Evolutionary conservation across 1,284 basidiomycete species (phyloP).

Genomic region (Papiliotrema terrestris): DNA sequence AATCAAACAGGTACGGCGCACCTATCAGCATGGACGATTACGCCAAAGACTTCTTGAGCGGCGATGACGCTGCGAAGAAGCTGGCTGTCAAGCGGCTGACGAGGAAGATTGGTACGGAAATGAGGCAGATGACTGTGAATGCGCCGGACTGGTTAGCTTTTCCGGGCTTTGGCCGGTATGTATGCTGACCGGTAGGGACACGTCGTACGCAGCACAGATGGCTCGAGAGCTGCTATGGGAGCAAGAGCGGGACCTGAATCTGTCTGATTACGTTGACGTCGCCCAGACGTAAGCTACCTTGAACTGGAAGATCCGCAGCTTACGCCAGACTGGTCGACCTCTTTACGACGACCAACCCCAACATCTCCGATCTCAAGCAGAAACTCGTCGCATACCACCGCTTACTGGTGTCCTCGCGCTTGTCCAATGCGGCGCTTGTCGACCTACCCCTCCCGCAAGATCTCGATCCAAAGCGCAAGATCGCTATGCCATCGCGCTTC

Average conservation of each 20-base stretch:
- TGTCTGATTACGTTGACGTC: slow-evolving; percentile 73
- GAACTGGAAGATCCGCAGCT: slow-evolving; percentile 5
- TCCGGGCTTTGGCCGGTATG: neutral
- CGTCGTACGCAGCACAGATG: slow-evolving; percentile 78
- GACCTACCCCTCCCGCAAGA: slow-evolving; percentile 63
- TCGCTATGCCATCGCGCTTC: slow-evolving; percentile 73
- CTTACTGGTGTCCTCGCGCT: slow-evolving; percentile 72
- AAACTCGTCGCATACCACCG: slow-evolving; percentile 79
- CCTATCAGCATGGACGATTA: slow-evolving; percentile 74
- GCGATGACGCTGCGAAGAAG: slow-evolving; percentile 64
- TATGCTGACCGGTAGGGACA: slow-evolving; percentile 60
- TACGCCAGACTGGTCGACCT: slow-evolving; percentile 70
- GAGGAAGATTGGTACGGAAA: slow-evolving; percentile 63
- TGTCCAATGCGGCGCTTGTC: slow-evolving; percentile 77
- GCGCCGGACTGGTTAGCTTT: slow-evolving; percentile 79
- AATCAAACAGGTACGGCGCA: slow-evolving; percentile 63
- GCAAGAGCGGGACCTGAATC: slow-evolving; percentile 64
- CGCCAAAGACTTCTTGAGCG: slow-evolving; percentile 70
- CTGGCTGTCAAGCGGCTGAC: slow-evolving; percentile 85
- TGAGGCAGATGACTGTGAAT: slow-evolving; percentile 78
- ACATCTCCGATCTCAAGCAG: slow-evolving; percentile 61
- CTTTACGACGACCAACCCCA: slow-evolving; percentile 60
- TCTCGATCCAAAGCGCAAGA: slow-evolving; percentile 69
- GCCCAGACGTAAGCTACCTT: slow-evolving; percentile 75
- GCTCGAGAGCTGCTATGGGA: slow-evolving; percentile 86